Percentiles rank a stretch among this genome's conserved stretches.
Conservation (phyloP, 2,329 filamentous ascomycete species). For the Leptographium procerum region DNA sequence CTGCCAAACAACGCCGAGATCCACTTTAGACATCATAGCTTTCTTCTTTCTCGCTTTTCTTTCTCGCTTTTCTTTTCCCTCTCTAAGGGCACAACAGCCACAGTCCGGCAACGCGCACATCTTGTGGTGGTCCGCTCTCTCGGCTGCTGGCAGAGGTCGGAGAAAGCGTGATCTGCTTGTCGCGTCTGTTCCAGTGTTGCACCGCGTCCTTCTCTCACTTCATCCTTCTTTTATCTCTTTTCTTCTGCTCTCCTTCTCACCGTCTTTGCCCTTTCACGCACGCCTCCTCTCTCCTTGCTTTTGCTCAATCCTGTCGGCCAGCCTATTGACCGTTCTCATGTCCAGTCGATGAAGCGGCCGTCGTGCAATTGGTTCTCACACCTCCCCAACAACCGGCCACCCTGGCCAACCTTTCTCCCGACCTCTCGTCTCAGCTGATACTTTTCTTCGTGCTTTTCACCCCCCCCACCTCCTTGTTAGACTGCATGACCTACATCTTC, state of each 20-base stretch:
- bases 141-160: background rate
- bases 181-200: background rate
- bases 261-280: background rate
- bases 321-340: no score
- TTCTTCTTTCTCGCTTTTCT: background rate
- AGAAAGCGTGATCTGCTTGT: background rate
- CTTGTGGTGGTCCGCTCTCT: no score
- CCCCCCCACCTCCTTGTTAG: background rate
- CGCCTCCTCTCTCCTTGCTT: background rate
- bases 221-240: background rate
- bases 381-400: background rate
- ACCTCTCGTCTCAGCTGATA: background rate
- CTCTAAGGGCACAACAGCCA: background rate
- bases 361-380: background rate
- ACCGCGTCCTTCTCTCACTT: no score
- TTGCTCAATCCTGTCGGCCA: background rate
- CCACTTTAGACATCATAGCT: conserved; percentile 1
- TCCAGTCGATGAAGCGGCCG: background rate
- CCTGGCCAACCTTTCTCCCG: background rate
- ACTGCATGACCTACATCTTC: background rate
- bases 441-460: no score
- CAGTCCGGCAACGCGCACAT: background rate
- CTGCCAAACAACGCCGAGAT: background rate
- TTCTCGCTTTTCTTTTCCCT: background rate
- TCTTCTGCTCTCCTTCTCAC: background rate